Evolutionary conservation across 768 basidiomycete species (phyloP).

Genomic region (Boletus huronensis): DNA sequence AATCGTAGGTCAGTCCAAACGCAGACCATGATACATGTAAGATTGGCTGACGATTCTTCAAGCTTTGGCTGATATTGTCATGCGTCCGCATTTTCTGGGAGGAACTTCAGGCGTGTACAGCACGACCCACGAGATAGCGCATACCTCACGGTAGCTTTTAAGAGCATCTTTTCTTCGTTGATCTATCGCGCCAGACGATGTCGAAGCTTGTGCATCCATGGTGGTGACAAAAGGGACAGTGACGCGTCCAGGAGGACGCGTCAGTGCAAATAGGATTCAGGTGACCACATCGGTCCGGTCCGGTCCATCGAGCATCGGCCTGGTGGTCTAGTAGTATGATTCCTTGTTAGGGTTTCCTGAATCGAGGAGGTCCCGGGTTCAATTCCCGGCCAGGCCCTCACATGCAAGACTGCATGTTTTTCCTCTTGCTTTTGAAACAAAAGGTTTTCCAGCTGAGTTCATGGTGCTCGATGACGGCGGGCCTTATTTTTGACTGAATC

Average conservation of each 20-base stretch:
- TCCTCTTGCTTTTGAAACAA: not conserved
- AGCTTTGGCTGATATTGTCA: conserved; percentile 76
- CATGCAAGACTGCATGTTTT: not conserved
- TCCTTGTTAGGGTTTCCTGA: conserved; percentile 45
- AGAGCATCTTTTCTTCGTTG: conserved; percentile 71
- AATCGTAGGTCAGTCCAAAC: not conserved
- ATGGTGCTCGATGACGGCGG: not conserved
- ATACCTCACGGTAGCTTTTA: conserved; percentile 72
- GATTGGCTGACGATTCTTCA: conserved; percentile 78
- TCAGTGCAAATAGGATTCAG: conserved; percentile 9
- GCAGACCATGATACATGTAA: not conserved
- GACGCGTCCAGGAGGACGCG: conserved; percentile 26
- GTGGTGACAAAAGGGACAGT: conserved; percentile 7
- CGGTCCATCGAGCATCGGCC: conserved; percentile 21
- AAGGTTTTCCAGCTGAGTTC: not conserved
- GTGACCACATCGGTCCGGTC: not conserved
- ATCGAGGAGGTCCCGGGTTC: conserved; percentile 61
- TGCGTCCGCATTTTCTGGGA: conserved; percentile 91
- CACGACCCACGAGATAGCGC: conserved; percentile 4
- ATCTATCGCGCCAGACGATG: conserved; percentile 62
- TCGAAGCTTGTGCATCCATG: conserved; percentile 36
- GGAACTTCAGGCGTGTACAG: conserved; percentile 1
- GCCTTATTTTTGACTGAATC: not conserved
- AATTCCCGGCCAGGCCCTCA: conserved; percentile 55
- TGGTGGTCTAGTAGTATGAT: conserved; percentile 56